Percentiles rank a stretch among this genome's conserved stretches.
phyloP scores from a whole-genome alignment of 495 filamentous ascomycete genomes.

The Aspergillus heteromorphus region DNA sequence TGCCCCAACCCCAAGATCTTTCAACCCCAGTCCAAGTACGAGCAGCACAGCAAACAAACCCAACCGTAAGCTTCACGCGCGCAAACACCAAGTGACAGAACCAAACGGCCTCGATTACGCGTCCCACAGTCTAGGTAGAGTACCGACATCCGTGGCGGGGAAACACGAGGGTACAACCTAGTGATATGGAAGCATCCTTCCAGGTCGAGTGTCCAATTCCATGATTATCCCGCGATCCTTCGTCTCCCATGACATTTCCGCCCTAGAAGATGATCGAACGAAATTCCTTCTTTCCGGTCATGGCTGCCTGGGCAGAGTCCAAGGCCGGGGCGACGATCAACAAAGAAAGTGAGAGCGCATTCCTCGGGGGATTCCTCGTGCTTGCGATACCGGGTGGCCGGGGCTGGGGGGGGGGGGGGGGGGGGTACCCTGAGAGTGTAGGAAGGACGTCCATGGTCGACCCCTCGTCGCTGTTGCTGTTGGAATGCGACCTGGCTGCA shows the following conservation, averaged over 20 bases:
- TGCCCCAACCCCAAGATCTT: neutral
- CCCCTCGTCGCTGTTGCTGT: neutral
- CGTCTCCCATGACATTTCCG: neutral
- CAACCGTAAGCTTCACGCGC: no score
- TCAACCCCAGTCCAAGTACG: neutral
- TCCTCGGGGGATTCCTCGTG: conserved; percentile 15
- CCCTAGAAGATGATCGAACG: neutral
- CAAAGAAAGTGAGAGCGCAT: conserved; percentile 15
- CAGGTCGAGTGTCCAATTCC: no score
- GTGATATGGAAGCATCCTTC: no score
- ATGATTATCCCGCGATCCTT: no score
- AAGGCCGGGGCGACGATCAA: conserved; percentile 4
- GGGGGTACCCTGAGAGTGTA: neutral
- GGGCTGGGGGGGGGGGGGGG: no score
- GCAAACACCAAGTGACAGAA: no score
- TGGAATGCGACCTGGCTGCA: neutral
- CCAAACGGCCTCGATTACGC: no score
- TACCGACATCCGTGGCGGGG: no score
- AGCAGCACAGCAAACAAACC: neutral
- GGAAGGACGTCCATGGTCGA: neutral
- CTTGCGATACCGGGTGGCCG: neutral
- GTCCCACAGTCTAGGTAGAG: no score
- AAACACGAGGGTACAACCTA: no score
- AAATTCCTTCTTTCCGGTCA: neutral
- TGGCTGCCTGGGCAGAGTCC: neutral